Percentiles rank a stretch among this genome's conserved stretches.
Conservation (phyloP, 1,284 basidiomycete genomes). For the Microbotryum scabiosae region DNA sequence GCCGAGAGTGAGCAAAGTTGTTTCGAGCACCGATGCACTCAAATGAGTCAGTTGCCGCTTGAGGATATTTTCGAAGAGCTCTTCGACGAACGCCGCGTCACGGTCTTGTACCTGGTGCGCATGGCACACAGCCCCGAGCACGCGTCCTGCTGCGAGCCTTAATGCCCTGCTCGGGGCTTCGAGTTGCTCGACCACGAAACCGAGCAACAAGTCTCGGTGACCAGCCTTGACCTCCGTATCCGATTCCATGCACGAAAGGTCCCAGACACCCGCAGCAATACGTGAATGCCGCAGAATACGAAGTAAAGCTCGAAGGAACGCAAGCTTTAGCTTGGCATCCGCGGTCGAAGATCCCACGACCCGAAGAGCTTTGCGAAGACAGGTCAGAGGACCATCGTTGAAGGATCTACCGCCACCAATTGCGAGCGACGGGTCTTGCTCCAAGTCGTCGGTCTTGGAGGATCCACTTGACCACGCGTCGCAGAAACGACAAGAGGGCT, state of each 20-base stretch:
- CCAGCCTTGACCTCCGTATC: background rate
- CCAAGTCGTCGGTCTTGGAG: background rate
- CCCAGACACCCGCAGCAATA: background rate
- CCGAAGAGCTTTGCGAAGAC: background rate
- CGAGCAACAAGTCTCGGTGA: background rate
- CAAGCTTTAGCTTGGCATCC: slow-evolving; percentile 6
- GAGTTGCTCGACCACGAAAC: slow-evolving; percentile 1
- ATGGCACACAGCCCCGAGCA: background rate
- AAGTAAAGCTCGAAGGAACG: background rate
- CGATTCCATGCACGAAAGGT: background rate
- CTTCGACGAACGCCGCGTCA: background rate
- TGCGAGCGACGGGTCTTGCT: background rate
- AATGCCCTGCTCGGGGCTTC: slow-evolving; percentile 4
- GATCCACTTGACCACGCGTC: background rate
- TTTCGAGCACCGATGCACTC: slow-evolving; percentile 3
- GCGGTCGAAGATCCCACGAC: background rate
- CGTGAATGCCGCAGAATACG: slow-evolving; percentile 10
- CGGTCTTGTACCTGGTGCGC: slow-evolving; percentile 3
- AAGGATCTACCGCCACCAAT: slow-evolving; percentile 2
- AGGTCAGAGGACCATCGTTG: slow-evolving; percentile 7
- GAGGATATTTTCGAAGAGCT: slow-evolving; percentile 2
- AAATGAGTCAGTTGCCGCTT: background rate
- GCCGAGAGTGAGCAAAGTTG: slow-evolving; percentile 10
- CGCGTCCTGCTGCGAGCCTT: slow-evolving; percentile 15
- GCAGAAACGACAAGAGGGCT: slow-evolving; percentile 12